Evolutionary conservation across 352 stramenopile genomes (phyloP), one percentile per base, ranked within the genome.

Genomic region (Chrysophaeum taylorii): DNA sequence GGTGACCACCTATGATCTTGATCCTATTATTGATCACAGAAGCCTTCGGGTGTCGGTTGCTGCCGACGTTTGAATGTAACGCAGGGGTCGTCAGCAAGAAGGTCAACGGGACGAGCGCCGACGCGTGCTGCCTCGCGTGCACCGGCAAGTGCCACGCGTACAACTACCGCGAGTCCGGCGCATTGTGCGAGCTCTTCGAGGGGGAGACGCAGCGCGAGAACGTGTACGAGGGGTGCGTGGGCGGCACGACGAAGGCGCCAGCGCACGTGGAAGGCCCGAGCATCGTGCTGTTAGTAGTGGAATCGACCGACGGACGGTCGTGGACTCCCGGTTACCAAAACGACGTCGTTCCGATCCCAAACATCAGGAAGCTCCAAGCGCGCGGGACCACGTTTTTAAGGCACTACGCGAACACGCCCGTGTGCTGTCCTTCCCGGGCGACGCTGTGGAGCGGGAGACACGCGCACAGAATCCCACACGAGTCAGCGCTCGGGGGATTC

Each of bases 371-470:
- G 21, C 37, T 77, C 2, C 50, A 42, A 29, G 60, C 41, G 18
- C 35, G 70, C 27, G 73, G 37, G 2, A 53, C 43, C 12, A 42
- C 61, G 35, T 77, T 77, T 63, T 41, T 71, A 41, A 18, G 48
- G 31, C 69, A 77, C 60, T 77, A 77, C 50, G 70, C 74, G 25
- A 74, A 79, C 57, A 79, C 77, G 29, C 77, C 77, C 31, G 77
- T 80, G 2, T 82, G 77, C 69, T 82, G 77, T 62, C 57, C 75
- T 25, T 79, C 72, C 0, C 43, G 77, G 23, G 64, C 72, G 0
- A 71, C 73, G 53, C 43, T 82, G 1, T 71, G 78, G 31, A 78
- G 75, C n/a, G 77, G 77, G 23, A 71, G 70, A 53, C 64, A 78
- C 27, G 71, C 74, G 39, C 77, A 82, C 57, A 78, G 78, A 50